Evolutionary conservation across 345 rosid genomes (phyloP).

Genomic region (Salix brachista): DNA sequence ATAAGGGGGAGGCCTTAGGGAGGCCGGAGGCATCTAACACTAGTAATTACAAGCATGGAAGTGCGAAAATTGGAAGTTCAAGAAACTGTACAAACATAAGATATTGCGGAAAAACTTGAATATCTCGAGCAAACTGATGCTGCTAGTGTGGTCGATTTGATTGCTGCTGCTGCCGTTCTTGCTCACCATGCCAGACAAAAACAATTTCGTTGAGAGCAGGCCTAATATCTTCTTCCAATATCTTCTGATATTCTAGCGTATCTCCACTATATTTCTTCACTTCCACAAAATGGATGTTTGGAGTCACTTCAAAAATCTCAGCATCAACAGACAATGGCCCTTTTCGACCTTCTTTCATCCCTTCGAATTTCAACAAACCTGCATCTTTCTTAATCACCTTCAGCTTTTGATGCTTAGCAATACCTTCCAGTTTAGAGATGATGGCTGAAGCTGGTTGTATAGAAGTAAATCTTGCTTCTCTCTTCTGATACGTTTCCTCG

Average conservation of each 20-base stretch:
- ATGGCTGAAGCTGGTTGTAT: constrained; percentile 16
- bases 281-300: constrained; percentile 21
- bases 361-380: constrained; percentile 21
- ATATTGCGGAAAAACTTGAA: neutral
- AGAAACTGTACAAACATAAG: neutral
- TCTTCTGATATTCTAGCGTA: constrained; percentile 21
- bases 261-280: constrained; percentile 15
- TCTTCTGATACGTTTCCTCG: constrained; percentile 4
- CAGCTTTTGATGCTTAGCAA: constrained; percentile 11
- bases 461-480: constrained; percentile 21
- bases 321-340: constrained; percentile 19
- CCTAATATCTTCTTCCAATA: constrained; percentile 14
- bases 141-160: neutral
- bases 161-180: neutral
- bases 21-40: neutral
- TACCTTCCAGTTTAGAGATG: constrained; percentile 20
- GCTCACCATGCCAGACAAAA: constrained; percentile 21
- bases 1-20: neutral
- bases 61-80: neutral
- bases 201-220: constrained; percentile 25
- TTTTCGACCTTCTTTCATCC: constrained; percentile 16
- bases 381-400: constrained; percentile 20
- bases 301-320: constrained; percentile 24
- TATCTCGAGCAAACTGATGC: neutral
- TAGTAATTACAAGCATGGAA: neutral